Conservation (phyloP, 2,329 filamentous ascomycete species). For the Alternaria tenuissima region DNA sequence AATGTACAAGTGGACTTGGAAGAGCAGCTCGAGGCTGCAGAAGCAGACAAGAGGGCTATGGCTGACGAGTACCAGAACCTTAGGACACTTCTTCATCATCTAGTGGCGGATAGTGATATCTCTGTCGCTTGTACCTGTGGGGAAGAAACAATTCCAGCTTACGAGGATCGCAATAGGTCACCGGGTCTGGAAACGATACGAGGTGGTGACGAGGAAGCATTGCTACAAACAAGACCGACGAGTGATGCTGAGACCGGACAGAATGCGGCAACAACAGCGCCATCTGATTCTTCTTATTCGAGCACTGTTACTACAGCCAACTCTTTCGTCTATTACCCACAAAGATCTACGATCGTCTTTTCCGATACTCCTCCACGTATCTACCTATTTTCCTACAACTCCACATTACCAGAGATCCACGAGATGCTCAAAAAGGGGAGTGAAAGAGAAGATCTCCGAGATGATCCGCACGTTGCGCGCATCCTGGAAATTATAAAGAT, state of each 20-base stretch:
- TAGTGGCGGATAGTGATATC: background rate
- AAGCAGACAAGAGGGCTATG: conserved; percentile 6
- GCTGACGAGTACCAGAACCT: background rate
- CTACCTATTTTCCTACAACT: conserved; percentile 23
- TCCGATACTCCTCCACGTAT: conserved; percentile 7
- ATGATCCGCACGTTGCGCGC: conserved; percentile 1
- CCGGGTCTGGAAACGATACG: background rate
- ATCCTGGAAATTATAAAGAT: conserved; percentile 24
- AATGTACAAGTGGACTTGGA: conserved; percentile 10
- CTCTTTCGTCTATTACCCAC: background rate
- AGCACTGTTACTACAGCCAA: background rate
- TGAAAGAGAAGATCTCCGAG: background rate
- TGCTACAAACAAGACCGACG: background rate
- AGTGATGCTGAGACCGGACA: background rate
- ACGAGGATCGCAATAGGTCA: no score
- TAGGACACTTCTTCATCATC: background rate
- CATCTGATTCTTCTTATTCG: no score
- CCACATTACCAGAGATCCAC: conserved; percentile 21
- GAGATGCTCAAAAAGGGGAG: conserved; percentile 12
- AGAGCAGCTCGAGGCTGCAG: background rate
- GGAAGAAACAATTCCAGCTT: background rate
- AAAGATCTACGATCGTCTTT: background rate
- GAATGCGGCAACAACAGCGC: background rate
- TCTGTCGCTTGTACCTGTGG: background rate
- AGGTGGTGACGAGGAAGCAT: background rate